Conservation (phyloP, 352 stramenopile species). For the Phytophthora hibernalis region DNA sequence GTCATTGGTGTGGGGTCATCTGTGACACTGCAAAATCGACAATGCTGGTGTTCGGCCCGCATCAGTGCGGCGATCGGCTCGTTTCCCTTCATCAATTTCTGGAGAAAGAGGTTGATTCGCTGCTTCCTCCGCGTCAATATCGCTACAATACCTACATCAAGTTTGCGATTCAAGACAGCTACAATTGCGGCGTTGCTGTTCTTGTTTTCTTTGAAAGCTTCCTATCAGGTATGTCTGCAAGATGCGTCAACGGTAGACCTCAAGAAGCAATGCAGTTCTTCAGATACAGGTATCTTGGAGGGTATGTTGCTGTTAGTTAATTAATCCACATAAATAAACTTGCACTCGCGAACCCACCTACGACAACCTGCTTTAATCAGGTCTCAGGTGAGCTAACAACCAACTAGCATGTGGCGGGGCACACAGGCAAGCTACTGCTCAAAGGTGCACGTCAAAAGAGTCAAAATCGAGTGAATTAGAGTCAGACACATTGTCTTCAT, state of each 20-base stretch:
- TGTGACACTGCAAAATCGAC: background rate
- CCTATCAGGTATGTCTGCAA: background rate
- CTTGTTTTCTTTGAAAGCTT: conserved; percentile 13
- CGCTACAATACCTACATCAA: background rate
- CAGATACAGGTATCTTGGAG: background rate
- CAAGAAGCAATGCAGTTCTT: conserved; percentile 6
- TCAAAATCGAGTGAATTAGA: too few relatives aligned
- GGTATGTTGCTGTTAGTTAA: background rate
- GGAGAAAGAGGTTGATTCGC: background rate
- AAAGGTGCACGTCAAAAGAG: too few relatives aligned
- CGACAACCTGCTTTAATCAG: too few relatives aligned
- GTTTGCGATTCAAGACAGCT: background rate
- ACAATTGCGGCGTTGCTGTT: conserved; percentile 6
- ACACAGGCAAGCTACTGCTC: too few relatives aligned
- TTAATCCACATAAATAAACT: too few relatives aligned
- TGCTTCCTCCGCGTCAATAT: conserved; percentile 1
- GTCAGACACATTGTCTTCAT: too few relatives aligned
- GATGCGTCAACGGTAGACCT: background rate
- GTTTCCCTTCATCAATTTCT: background rate
- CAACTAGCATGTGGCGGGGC: too few relatives aligned
- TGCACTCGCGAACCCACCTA: too few relatives aligned
- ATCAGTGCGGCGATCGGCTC: conserved; percentile 7
- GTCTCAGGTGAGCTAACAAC: too few relatives aligned
- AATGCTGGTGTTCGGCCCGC: background rate
- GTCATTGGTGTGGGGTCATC: conserved; percentile 9